Conservation (phyloP, 2,329 filamentous ascomycete species). For the Triangularia setosa region DNA sequence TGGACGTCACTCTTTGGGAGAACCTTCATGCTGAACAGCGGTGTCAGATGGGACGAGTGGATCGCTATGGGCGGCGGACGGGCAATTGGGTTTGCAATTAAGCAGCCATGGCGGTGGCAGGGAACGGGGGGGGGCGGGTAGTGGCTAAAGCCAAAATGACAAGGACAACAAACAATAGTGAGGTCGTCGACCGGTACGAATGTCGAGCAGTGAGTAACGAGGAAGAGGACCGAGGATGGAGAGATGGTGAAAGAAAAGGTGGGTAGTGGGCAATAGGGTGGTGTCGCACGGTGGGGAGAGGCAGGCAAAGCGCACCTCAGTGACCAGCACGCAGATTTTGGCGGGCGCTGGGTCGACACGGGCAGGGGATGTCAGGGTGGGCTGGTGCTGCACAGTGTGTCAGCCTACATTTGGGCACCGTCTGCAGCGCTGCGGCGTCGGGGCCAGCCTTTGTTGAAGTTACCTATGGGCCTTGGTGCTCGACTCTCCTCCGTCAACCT, state of each 20-base stretch:
- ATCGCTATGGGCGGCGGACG: constrained; percentile 7
- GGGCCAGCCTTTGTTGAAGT: constrained; percentile 8
- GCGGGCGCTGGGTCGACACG: constrained; percentile 4
- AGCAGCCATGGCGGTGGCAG: constrained; percentile 15
- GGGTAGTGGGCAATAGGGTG: constrained; percentile 4
- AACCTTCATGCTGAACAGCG: constrained; percentile 26
- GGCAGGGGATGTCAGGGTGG: background rate
- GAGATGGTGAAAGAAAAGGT: constrained; percentile 16
- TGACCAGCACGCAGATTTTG: constrained; percentile 13
- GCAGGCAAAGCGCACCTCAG: background rate
- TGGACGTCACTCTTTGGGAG: constrained; percentile 15
- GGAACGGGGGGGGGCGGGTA: background rate
- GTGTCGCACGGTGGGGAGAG: constrained; percentile 9
- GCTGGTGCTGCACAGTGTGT: background rate
- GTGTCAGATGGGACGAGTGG: constrained; percentile 8
- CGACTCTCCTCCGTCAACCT: background rate
- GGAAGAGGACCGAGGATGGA: constrained; percentile 1
- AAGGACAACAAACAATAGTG: background rate
- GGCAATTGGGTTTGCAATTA: constrained; percentile 16
- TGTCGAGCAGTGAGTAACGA: constrained; percentile 9
- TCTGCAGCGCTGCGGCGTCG: constrained; percentile 19
- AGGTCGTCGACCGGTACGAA: constrained; percentile 5
- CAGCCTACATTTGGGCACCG: constrained; percentile 11
- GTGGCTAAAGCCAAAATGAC: constrained; percentile 1
- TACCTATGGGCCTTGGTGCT: background rate